Conservation (phyloP, 495 filamentous ascomycete species). For the Bacidia gigantensis region DNA sequence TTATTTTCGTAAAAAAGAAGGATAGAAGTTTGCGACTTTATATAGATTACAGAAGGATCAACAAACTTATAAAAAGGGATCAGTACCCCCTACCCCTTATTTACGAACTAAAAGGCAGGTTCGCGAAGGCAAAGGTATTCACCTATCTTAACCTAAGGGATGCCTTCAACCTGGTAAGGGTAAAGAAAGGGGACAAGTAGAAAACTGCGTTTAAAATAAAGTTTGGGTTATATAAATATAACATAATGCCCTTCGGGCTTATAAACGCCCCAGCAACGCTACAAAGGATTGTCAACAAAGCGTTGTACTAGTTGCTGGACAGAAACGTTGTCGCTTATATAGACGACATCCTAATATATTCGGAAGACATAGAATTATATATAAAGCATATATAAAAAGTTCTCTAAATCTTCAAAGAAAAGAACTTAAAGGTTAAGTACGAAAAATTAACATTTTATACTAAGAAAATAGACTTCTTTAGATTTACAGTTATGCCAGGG, state of each 20-base stretch:
- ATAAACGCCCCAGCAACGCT: constrained; percentile 17
- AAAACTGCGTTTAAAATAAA: constrained; percentile 10
- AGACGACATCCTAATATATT: constrained; percentile 20
- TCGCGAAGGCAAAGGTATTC: constrained; percentile 10
- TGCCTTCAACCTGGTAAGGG: constrained; percentile 13
- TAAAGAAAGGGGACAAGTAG: constrained; percentile 15
- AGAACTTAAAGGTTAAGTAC: constrained; percentile 13
- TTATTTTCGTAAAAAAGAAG: constrained; percentile 10
- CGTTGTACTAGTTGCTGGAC: constrained; percentile 18
- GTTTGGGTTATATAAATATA: constrained; percentile 16
- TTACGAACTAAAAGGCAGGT: constrained; percentile 1
- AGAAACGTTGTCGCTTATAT: constrained; percentile 20
- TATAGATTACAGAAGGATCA: constrained; percentile 14
- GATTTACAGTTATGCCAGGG: constrained; percentile 15
- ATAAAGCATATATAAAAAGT: constrained; percentile 13
- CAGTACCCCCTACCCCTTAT: constrained; percentile 12
- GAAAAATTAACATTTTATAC: constrained; percentile 24
- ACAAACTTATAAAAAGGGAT: constrained; percentile 14
- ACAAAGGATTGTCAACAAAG: constrained; percentile 23
- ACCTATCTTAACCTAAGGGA: constrained; percentile 16
- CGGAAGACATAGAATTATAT: constrained; percentile 12
- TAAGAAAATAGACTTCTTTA: constrained; percentile 16
- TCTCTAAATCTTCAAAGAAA: constrained; percentile 10
- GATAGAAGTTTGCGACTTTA: constrained; percentile 8
- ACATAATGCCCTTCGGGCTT: constrained; percentile 24